phyloP scores from a whole-genome alignment of 257 asterid genomes.

The Eustoma russellianum region DNA sequence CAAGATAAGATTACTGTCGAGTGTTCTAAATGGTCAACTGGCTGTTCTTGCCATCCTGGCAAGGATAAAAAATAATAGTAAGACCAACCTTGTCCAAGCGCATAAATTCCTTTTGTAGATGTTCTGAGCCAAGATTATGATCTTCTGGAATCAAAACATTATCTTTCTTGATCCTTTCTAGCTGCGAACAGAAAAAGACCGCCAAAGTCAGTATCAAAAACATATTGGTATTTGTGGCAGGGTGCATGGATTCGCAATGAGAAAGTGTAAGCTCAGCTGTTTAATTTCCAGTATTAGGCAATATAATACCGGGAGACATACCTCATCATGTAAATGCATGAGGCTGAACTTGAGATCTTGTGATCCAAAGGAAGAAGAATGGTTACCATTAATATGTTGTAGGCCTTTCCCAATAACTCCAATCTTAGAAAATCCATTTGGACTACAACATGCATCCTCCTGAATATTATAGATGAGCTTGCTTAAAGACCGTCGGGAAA shows the following conservation, averaged over 20 bases:
- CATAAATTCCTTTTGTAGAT: conserved; percentile 42
- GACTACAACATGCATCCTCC: conserved; percentile 25
- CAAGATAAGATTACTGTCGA: neutral
- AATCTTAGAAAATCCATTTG: conserved; percentile 16
- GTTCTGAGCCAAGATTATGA: conserved; percentile 30
- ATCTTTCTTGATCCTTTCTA: conserved; percentile 86
- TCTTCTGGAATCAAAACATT: conserved; percentile 31
- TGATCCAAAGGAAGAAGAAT: conserved; percentile 26
- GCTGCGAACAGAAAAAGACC: conserved; percentile 38
- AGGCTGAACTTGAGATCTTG: conserved; percentile 66
- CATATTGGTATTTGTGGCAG: neutral
- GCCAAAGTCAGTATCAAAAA: conserved; percentile 8
- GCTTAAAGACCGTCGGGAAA: conserved; percentile 10
- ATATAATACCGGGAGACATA: conserved; percentile 13
- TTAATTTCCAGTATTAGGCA: too few relatives aligned
- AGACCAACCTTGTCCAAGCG: conserved; percentile 58
- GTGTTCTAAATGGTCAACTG: neutral
- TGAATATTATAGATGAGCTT: conserved; percentile 10
- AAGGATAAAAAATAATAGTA: neutral
- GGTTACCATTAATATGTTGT: conserved; percentile 29
- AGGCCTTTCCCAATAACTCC: conserved; percentile 18
- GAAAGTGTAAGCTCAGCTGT: too few relatives aligned
- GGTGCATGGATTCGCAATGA: neutral
- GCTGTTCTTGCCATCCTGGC: neutral
- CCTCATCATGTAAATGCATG: conserved; percentile 82